Evolutionary conservation across 1,284 basidiomycete genomes (phyloP).

Genomic region (Apiotrichum sp.): DNA sequence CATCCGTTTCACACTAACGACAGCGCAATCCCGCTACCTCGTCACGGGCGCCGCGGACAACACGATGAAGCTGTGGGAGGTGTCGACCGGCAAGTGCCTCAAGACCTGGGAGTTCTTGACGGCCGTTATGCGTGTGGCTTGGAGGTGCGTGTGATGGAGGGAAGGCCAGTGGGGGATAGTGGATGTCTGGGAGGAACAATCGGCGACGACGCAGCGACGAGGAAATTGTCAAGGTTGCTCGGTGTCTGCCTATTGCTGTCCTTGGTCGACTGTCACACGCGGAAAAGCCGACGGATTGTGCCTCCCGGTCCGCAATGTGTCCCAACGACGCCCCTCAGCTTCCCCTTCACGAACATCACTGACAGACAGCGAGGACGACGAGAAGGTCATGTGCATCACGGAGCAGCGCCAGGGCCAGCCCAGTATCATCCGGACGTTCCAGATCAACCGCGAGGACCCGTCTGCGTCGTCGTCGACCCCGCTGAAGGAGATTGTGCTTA

Average conservation of each 20-base stretch:
- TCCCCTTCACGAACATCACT: not conserved
- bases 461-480: slow-evolving; percentile 58
- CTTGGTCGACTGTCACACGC: not conserved
- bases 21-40: slow-evolving; percentile 78
- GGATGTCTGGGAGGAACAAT: no score
- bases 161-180: not conserved
- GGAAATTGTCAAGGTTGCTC: no score
- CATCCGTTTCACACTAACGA: slow-evolving; percentile 12
- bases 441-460: slow-evolving; percentile 75
- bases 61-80: slow-evolving; percentile 83
- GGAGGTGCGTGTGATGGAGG: slow-evolving; percentile 34
- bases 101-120: slow-evolving; percentile 97
- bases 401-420: slow-evolving; percentile 94
- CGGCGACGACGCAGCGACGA: no score
- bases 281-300: no score
- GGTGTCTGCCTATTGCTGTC: no score
- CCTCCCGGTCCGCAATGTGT: no score
- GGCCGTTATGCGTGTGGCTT: slow-evolving; percentile 86
- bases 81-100: slow-evolving; percentile 82
- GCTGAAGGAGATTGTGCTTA: slow-evolving; percentile 71
- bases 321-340: no score
- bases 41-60: slow-evolving; percentile 85
- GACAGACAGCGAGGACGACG: slow-evolving; percentile 70
- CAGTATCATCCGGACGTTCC: slow-evolving; percentile 62
- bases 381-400: slow-evolving; percentile 82